phyloP scores from a whole-genome alignment of 2,329 filamentous ascomycete species.

The Endoconidiophora polonica region DNA sequence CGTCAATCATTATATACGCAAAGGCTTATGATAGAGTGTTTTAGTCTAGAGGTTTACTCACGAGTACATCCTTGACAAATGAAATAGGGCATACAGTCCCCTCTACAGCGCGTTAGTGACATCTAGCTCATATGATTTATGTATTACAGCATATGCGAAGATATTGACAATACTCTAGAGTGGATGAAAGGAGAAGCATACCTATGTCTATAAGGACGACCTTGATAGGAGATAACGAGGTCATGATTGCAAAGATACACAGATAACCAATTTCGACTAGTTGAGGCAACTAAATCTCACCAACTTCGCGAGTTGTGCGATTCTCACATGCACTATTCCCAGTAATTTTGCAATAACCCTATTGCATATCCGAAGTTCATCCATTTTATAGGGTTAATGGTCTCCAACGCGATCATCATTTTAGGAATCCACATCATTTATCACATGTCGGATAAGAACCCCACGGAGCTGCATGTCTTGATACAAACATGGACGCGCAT shows the following conservation, averaged over 20 bases:
- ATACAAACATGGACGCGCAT: neutral
- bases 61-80: constrained; percentile 69
- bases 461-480: neutral
- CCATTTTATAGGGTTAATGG: constrained; percentile 1
- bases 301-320: neutral
- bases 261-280: neutral
- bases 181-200: constrained; percentile 22
- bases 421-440: neutral
- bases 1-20: neutral
- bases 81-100: constrained; percentile 71
- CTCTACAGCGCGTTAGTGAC: constrained; percentile 31
- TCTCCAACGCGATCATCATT: neutral
- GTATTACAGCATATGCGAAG: neutral
- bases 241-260: neutral
- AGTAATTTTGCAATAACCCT: neutral
- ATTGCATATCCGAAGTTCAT: constrained; percentile 4
- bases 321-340: neutral
- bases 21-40: neutral
- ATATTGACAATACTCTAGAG: no score
- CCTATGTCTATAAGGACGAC: constrained; percentile 42
- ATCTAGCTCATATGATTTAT: neutral
- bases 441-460: neutral
- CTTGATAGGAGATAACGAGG: constrained; percentile 19
- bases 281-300: neutral
- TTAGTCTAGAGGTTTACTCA: constrained; percentile 29